A percentile compares a stretch with the other conserved stretches of the same genome.
Conservation (phyloP, 129 eudicot species). For the Sambucus nigra region DNA sequence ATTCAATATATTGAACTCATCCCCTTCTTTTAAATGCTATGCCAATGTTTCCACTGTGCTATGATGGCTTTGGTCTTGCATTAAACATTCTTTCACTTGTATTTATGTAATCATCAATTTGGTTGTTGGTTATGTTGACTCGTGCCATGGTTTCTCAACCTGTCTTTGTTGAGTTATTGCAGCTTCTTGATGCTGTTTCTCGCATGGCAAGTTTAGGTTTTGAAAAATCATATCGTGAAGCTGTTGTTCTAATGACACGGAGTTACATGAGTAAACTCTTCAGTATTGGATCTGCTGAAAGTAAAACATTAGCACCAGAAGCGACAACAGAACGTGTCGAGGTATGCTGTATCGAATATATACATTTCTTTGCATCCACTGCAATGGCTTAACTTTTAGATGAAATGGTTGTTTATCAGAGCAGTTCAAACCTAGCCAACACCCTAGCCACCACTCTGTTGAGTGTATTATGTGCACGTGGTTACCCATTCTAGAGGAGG, state of each 20-base stretch:
- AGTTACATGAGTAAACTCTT: constrained; percentile 86
- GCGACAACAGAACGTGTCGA: constrained; percentile 97
- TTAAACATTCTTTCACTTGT: constrained; percentile 3
- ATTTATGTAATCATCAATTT: background rate
- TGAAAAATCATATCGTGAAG: constrained; percentile 98
- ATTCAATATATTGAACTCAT: background rate
- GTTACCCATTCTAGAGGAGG: background rate
- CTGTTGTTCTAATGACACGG: constrained; percentile 83
- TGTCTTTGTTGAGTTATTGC: constrained; percentile 53
- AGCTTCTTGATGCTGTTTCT: constrained; percentile 99
- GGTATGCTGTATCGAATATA: constrained; percentile 32
- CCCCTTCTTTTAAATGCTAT: constrained; percentile 5
- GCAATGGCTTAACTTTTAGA: background rate
- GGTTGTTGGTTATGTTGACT: constrained; percentile 9
- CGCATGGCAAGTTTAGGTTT: constrained; percentile 98
- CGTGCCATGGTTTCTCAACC: constrained; percentile 32
- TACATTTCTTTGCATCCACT: background rate
- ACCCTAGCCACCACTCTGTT: too few relatives aligned
- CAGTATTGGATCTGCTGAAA: constrained; percentile 87
- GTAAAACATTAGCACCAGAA: constrained; percentile 85
- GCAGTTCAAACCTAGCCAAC: background rate
- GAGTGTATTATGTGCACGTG: background rate
- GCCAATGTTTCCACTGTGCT: background rate
- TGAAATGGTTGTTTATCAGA: background rate
- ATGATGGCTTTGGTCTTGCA: constrained; percentile 3